Conservation (phyloP, 805 yeast genomes). For the Suhomyces sp. region DNA sequence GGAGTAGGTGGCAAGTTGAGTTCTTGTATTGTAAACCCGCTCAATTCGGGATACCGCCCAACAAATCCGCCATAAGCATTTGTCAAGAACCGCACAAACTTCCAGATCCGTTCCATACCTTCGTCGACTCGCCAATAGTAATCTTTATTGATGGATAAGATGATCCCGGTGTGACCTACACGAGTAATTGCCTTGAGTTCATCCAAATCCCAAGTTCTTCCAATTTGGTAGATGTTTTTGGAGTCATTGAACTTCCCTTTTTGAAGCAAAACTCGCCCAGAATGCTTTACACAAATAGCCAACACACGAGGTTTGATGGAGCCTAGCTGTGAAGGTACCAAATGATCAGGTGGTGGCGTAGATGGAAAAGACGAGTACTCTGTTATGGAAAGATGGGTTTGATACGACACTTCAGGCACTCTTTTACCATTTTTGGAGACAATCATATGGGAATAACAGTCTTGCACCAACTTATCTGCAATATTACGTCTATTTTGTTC, state of each 20-base stretch:
- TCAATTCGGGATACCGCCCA: conserved; percentile 37
- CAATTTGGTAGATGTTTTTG: conserved; percentile 78
- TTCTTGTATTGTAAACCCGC: conserved; percentile 33
- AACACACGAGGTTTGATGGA: conserved; percentile 57
- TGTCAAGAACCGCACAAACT: conserved; percentile 33
- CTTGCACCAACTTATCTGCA: conserved; percentile 33
- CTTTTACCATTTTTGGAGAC: conserved; percentile 20
- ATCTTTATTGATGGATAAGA: conserved; percentile 63
- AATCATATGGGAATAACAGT: conserved; percentile 36
- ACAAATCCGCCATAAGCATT: conserved; percentile 31
- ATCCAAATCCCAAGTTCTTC: conserved; percentile 86
- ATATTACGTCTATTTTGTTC: conserved; percentile 8
- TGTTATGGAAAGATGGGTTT: conserved; percentile 70
- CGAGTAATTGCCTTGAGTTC: conserved; percentile 60
- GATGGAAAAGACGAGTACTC: conserved; percentile 75
- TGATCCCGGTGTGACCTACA: conserved; percentile 54
- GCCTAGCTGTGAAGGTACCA: conserved; percentile 40
- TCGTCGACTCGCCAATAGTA: conserved; percentile 69
- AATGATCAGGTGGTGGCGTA: conserved; percentile 59
- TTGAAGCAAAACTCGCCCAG: conserved; percentile 71
- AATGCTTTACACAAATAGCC: conserved; percentile 57
- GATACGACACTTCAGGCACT: conserved; percentile 44
- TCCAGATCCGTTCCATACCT: conserved; percentile 34
- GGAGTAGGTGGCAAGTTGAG: conserved; percentile 32
- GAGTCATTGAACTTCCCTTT: conserved; percentile 75